Evolutionary conservation across 768 basidiomycete species (phyloP).

Genomic region (Kondoa malvinella): DNA sequence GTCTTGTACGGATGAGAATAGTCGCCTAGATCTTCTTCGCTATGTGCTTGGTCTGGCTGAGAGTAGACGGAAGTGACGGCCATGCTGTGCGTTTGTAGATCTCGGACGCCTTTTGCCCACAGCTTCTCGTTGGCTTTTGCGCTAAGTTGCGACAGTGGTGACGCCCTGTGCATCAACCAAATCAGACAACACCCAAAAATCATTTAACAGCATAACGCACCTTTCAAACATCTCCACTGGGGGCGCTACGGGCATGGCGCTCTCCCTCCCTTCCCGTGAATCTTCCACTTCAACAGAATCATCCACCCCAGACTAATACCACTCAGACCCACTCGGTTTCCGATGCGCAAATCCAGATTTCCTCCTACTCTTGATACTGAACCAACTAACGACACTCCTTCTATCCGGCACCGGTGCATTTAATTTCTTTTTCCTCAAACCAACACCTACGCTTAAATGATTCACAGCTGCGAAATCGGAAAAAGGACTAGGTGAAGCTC

Average conservation of each 20-base stretch:
- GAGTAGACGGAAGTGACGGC: too few species aligned
- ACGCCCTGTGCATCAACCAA: background rate
- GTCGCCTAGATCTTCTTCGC: too few species aligned
- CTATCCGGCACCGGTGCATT: background rate
- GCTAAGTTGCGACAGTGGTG: background rate
- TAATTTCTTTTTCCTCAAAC: too few species aligned
- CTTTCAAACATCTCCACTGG: background rate
- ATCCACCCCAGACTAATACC: background rate
- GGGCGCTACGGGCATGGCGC: background rate
- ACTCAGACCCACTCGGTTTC: background rate
- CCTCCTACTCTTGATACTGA: background rate
- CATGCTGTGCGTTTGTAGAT: too few species aligned
- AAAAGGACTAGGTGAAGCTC: too few species aligned
- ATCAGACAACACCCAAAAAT: background rate
- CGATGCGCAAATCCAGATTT: background rate
- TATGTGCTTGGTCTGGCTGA: too few species aligned
- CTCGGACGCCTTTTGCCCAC: background rate
- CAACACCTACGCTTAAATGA: too few species aligned
- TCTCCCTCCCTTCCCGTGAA: too few species aligned
- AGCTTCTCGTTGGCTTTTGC: background rate
- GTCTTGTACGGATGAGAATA: too few species aligned
- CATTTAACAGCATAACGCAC: background rate
- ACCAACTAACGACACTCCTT: background rate
- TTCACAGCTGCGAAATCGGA: too few species aligned
- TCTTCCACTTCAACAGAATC: background rate